Percentiles rank a stretch among this genome's conserved stretches.
Evolutionary conservation across 2,329 filamentous ascomycete species (phyloP).

Genomic region (Cercospora beticola): DNA sequence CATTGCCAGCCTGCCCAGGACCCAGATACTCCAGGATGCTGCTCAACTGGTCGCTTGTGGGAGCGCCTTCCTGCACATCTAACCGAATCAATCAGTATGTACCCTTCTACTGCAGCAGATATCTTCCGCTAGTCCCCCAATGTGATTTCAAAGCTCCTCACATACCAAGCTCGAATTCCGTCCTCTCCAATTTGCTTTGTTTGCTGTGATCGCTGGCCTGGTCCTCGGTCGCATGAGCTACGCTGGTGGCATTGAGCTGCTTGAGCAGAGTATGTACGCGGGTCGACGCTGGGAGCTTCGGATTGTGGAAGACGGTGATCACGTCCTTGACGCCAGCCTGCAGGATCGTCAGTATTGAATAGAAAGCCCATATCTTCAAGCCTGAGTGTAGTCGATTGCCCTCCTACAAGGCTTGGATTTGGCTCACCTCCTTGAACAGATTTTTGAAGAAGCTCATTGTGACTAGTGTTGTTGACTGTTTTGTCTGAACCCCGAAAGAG

Average conservation of each 20-base stretch:
- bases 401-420: too few species aligned
- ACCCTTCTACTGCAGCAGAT: neutral
- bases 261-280: constrained; percentile 76
- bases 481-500: neutral
- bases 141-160: constrained; percentile 1
- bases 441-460: constrained; percentile 48
- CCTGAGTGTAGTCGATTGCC: too few species aligned
- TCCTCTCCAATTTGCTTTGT: constrained; percentile 59
- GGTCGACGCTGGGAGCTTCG: constrained; percentile 68
- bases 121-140: neutral
- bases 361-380: too few species aligned
- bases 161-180: constrained; percentile 72
- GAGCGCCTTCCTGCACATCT: constrained; percentile 75
- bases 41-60: constrained; percentile 78
- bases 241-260: constrained; percentile 69
- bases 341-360: constrained; percentile 11
- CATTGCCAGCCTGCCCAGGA: constrained; percentile 56
- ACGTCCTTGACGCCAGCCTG: constrained; percentile 64
- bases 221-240: constrained; percentile 68
- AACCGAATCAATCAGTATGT: constrained; percentile 11
- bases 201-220: constrained; percentile 66
- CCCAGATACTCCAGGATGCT: constrained; percentile 84
- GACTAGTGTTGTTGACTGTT: neutral
- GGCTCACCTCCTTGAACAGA: constrained; percentile 49
- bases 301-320: constrained; percentile 93